Conservation (phyloP, 768 basidiomycete species). For the Pisolithus albus region DNA sequence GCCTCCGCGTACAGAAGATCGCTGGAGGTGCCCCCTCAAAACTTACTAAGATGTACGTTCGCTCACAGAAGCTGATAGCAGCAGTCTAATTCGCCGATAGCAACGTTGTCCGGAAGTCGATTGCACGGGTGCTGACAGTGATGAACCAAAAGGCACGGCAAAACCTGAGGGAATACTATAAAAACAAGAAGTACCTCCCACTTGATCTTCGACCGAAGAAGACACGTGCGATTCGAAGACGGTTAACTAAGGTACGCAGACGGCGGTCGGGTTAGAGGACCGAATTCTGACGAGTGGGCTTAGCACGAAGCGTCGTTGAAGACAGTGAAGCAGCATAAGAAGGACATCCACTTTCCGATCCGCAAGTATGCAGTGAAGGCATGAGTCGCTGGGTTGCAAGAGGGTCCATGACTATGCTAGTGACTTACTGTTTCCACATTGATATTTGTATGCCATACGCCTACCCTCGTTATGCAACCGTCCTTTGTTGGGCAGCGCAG, state of each 20-base stretch:
- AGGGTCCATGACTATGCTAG: conserved; percentile 6
- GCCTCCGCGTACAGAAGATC: conserved; percentile 96
- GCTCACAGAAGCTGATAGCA: neutral
- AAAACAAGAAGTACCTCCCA: conserved; percentile 91
- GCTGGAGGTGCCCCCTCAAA: conserved; percentile 93
- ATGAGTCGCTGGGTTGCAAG: conserved; percentile 34
- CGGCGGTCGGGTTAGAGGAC: neutral
- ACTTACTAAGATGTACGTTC: conserved; percentile 89
- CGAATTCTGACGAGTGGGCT: conserved; percentile 4
- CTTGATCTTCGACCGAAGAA: conserved; percentile 97
- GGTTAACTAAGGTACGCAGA: conserved; percentile 73
- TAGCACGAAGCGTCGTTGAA: conserved; percentile 80
- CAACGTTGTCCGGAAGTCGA: conserved; percentile 93
- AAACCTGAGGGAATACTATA: conserved; percentile 97
- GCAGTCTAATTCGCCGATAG: conserved; percentile 35
- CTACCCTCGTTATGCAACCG: conserved; percentile 28
- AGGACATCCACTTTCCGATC: conserved; percentile 86
- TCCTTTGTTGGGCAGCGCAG: neutral
- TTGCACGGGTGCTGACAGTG: conserved; percentile 96
- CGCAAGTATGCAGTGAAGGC: conserved; percentile 97
- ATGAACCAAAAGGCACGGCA: conserved; percentile 98
- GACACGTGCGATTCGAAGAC: conserved; percentile 96
- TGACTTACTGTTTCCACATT: conserved; percentile 21
- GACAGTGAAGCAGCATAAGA: conserved; percentile 93
- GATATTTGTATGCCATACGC: conserved; percentile 35